A percentile compares a stretch with the other conserved stretches of the same genome.
These are phyloP conservation scores for Cystobasidium ongulense DNA, from an alignment of 768 basidiomycete genomes.

Conservation along the genomic window DNA sequence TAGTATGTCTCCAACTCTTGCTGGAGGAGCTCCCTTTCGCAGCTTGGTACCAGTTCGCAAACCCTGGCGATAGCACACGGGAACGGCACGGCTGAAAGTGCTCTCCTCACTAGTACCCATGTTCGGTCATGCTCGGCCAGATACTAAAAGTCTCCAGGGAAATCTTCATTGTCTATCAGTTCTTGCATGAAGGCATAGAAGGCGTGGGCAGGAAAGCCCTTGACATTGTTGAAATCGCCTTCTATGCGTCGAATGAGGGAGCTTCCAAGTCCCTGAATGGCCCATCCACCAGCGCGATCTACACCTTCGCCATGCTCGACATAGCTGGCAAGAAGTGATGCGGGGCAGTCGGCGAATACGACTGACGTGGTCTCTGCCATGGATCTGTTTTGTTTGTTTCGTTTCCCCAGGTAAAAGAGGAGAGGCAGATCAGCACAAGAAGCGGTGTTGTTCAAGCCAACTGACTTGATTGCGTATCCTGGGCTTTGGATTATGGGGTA, in stretches of 20 bases:
- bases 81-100: no score
- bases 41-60: no score
- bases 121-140: not conserved
- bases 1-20: no score
- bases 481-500: slow-evolving; percentile 38
- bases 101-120: not conserved
- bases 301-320: slow-evolving; percentile 32
- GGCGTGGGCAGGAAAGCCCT: slow-evolving; percentile 77
- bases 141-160: slow-evolving; percentile 2
- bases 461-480: not conserved
- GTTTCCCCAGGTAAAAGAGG: no score
- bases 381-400: slow-evolving; percentile 14
- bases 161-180: slow-evolving; percentile 22
- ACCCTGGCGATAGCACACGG: no score
- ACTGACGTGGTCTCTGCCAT: slow-evolving; percentile 23
- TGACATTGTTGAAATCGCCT: slow-evolving; percentile 67
- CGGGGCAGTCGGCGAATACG: slow-evolving; percentile 34
- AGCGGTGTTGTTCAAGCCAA: not conserved
- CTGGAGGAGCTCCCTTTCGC: no score
- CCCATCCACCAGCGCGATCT: slow-evolving; percentile 29
- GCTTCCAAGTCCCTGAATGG: slow-evolving; percentile 42
- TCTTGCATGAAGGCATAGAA: slow-evolving; percentile 45
- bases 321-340: slow-evolving; percentile 34
- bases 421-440: no score
- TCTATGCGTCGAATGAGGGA: slow-evolving; percentile 44